Evolutionary conservation across 768 basidiomycete genomes (phyloP).

Genomic region (Cyclocybe aegerita): DNA sequence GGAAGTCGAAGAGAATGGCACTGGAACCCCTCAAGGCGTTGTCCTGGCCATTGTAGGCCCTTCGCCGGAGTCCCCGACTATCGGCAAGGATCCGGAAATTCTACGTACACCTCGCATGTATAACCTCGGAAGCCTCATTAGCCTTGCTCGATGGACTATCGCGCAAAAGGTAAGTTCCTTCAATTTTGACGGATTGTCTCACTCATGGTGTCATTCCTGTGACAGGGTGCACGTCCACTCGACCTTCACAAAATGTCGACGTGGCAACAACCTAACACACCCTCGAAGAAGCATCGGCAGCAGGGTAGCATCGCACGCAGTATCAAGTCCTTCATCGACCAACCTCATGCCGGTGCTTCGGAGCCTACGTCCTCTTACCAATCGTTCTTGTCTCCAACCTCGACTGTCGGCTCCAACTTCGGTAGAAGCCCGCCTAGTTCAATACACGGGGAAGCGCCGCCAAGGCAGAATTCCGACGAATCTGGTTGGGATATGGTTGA

Average conservation of each 20-base stretch:
- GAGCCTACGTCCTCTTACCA: slow-evolving; percentile 33
- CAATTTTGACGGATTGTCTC: background rate
- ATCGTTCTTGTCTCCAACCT: slow-evolving; percentile 27
- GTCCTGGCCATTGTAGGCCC: slow-evolving; percentile 75
- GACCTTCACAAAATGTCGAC: slow-evolving; percentile 53
- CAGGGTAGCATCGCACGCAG: slow-evolving; percentile 63
- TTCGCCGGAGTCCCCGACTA: slow-evolving; percentile 41
- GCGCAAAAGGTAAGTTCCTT: slow-evolving; percentile 54
- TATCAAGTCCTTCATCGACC: slow-evolving; percentile 58
- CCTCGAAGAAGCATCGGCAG: slow-evolving; percentile 48
- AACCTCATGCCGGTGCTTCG: slow-evolving; percentile 12
- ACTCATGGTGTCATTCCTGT: slow-evolving; percentile 3
- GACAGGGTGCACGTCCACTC: slow-evolving; percentile 59
- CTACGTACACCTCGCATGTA: slow-evolving; percentile 75
- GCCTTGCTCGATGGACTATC: slow-evolving; percentile 72
- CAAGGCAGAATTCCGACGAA: slow-evolving; percentile 38
- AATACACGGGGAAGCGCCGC: slow-evolving; percentile 15
- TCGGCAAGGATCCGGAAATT: slow-evolving; percentile 53
- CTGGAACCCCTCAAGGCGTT: slow-evolving; percentile 64
- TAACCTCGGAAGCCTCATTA: slow-evolving; percentile 72
- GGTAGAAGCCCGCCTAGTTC: slow-evolving; percentile 11
- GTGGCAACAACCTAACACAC: slow-evolving; percentile 50
- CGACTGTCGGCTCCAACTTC: slow-evolving; percentile 7
- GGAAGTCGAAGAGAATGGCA: slow-evolving; percentile 59
- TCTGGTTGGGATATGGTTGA: slow-evolving; percentile 76